Base-by-base conservation (phyloP, 176 grass and related monocot genomes). In the Saccharum spontaneum region DNA sequence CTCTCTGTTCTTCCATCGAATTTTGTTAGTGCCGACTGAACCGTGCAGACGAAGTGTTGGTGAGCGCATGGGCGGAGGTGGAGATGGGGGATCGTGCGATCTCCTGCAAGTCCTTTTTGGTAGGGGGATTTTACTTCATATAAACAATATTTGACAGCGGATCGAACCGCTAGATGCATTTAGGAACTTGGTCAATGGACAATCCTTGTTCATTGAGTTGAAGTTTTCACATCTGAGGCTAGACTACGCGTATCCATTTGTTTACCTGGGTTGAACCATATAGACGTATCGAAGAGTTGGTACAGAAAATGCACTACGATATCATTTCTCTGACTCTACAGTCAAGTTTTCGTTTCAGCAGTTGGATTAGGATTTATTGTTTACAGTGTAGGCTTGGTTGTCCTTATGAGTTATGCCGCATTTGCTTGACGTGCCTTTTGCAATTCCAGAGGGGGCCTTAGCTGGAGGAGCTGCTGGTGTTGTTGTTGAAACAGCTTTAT, bases 381-480 rank as follows among this genome's bases (percentile, higher is more conserved):
- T 17, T 17, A 20, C 11, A 49, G 18, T 18, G 26, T 33, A 12
- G 45, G 30, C 1, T 75, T 50, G 7, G 15, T 33, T 52, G 72
- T 31, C 46, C 72, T 33, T 33, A n/a, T n/a, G n/a, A n/a, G n/a
- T n/a, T n/a, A 17, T 52, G 16, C 72, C 18, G 8, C 26, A 33
- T 52, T 52, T 20, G 26, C 7, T 75, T 75, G 45, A 75, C 2
- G 45, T 11, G 72, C 15, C n/a, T 33, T 34, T 33, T 15, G 0
- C 45, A 75, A 75, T 75, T 20, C 26, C 45, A 48, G 24, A 30
- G 26, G 72, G 72, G 26, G 71, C 72, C 17, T 16, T 75, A 0
- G 72, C 72, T 33, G 72, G 72, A 75, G 72, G 72, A 75, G 45
- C 72, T 20, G 72, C 72, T 52, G 72, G 72, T 52, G 72, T 33